Conservation (phyloP, 2,329 filamentous ascomycete genomes). For the Aspergillus awamori region DNA sequence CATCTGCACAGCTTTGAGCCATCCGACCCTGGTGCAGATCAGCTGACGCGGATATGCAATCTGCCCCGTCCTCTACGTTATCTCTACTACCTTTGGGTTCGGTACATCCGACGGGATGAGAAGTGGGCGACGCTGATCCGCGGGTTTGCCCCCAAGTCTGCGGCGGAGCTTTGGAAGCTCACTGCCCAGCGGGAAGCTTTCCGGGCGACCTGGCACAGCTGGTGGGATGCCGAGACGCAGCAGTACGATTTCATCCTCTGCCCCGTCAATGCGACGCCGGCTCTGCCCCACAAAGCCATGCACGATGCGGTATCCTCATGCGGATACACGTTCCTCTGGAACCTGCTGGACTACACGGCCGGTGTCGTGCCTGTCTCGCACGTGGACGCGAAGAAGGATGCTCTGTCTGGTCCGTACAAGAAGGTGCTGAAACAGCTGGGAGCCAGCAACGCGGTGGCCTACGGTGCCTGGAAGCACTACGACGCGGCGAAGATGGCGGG, state of each 20-base stretch:
- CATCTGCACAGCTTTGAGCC: slow-evolving; percentile 77
- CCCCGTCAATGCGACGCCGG: slow-evolving; percentile 87
- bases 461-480: slow-evolving; percentile 84
- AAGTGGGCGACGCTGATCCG: slow-evolving; percentile 78
- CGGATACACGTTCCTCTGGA: slow-evolving; percentile 93
- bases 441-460: slow-evolving; percentile 74
- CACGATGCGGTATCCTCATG: slow-evolving; percentile 81
- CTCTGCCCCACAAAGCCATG: slow-evolving; percentile 85
- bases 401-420: slow-evolving; percentile 59
- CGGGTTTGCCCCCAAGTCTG: slow-evolving; percentile 72
- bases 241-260: slow-evolving; percentile 79
- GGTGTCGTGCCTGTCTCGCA: slow-evolving; percentile 85
- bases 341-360: slow-evolving; percentile 83
- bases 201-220: slow-evolving; percentile 77
- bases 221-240: slow-evolving; percentile 72
- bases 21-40: slow-evolving; percentile 74
- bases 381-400: slow-evolving; percentile 71
- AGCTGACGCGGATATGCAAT: slow-evolving; percentile 73
- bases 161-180: slow-evolving; percentile 79
- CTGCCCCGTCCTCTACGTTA: slow-evolving; percentile 76
- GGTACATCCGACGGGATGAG: slow-evolving; percentile 73
- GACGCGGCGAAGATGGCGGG: slow-evolving; percentile 82
- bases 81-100: slow-evolving; percentile 87
- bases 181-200: slow-evolving; percentile 77
- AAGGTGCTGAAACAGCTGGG: slow-evolving; percentile 38